A percentile compares a stretch with the other conserved stretches of the same genome.
phyloP scores from a whole-genome alignment of 2,329 filamentous ascomycete genomes.

The Colletotrichum magnum region DNA sequence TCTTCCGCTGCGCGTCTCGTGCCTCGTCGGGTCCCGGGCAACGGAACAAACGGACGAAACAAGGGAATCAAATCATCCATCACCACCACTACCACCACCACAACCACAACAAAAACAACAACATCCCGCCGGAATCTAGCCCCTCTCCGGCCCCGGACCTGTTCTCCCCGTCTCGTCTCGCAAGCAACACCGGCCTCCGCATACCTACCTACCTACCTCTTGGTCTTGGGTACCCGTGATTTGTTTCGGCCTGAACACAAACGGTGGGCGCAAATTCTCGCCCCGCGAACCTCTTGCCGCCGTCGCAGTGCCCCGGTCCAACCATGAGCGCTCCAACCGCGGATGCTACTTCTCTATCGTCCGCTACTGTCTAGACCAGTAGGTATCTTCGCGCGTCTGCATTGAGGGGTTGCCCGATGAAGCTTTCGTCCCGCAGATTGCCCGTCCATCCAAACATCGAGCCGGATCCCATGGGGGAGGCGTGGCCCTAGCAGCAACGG shows the following conservation, averaged over 20 bases:
- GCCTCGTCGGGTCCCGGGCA: background rate
- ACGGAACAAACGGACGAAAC: conserved; percentile 12
- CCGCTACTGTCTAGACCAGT: too few species aligned
- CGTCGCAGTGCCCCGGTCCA: background rate
- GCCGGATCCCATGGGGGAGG: background rate
- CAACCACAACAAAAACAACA: background rate
- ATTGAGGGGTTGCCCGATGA: background rate
- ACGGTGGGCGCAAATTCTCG: too few species aligned
- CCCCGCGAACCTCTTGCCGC: background rate
- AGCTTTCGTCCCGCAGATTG: conserved; percentile 14
- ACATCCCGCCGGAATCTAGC: conserved; percentile 10
- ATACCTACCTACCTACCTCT: background rate
- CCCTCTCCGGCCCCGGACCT: background rate
- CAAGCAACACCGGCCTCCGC: conserved; percentile 11
- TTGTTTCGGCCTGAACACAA: too few species aligned
- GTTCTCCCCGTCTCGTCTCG: background rate
- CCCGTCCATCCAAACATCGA: conserved; percentile 4
- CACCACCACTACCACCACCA: background rate
- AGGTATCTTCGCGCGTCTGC: too few species aligned
- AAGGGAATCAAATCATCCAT: background rate
- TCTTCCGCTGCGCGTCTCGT: conserved; percentile 5
- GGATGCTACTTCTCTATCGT: too few species aligned
- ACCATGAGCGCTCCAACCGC: too few species aligned
- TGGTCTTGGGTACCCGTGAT: background rate
- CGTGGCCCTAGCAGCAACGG: conserved; percentile 10